A percentile compares a stretch with the other conserved stretches of the same genome.
Conservation (phyloP, 352 stramenopile genomes). For the Phytophthora nicotianae region DNA sequence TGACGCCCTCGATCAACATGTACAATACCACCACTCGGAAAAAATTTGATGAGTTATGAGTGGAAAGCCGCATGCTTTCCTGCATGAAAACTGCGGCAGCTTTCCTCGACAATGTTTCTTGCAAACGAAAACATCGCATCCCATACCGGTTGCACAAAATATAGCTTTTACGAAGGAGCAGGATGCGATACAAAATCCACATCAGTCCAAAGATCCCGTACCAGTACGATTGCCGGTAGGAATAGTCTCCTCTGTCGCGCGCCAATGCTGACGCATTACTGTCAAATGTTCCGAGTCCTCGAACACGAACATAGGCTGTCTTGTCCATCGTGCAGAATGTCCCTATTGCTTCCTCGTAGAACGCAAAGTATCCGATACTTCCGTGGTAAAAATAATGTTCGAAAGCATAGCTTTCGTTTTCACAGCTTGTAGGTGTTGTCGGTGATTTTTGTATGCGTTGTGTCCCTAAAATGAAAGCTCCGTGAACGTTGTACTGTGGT, state of each 20-base stretch:
- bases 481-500: constrained; percentile 34
- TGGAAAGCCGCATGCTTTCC: constrained; percentile 27
- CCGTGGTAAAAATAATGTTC: constrained; percentile 39
- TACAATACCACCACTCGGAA: constrained; percentile 28
- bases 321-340: constrained; percentile 24
- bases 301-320: constrained; percentile 25
- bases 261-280: constrained; percentile 22
- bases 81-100: constrained; percentile 28
- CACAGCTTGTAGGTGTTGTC: constrained; percentile 13
- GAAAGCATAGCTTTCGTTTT: constrained; percentile 19
- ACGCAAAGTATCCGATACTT: constrained; percentile 35
- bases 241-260: constrained; percentile 8
- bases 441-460: neutral
- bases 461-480: constrained; percentile 14
- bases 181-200: constrained; percentile 29
- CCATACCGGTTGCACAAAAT: constrained; percentile 20
- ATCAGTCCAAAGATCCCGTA: constrained; percentile 21
- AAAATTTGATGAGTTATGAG: constrained; percentile 20
- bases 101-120: constrained; percentile 8
- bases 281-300: constrained; percentile 23
- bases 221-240: constrained; percentile 32
- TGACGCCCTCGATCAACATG: constrained; percentile 30
- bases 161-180: constrained; percentile 29
- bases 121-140: constrained; percentile 13
- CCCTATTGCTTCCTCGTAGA: constrained; percentile 34